These are phyloP conservation scores for Teunomyces aglyptinius DNA, from an alignment of 805 yeast genomes.

Conservation along the genomic window DNA sequence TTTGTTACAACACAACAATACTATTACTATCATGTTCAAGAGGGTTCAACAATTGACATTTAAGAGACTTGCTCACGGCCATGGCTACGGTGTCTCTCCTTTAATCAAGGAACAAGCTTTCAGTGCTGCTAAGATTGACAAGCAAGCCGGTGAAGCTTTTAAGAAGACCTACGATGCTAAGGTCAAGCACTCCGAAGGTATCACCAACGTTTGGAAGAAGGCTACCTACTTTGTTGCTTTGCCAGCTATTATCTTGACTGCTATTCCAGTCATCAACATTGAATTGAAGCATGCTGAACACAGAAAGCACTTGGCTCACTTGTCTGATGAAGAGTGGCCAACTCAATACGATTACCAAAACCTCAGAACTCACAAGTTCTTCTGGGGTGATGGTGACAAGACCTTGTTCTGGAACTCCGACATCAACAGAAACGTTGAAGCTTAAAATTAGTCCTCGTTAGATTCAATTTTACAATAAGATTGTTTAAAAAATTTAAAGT, in stretches of 20 bases:
- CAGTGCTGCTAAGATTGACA: slow-evolving; percentile 38
- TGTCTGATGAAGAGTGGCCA: slow-evolving; percentile 92
- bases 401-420: slow-evolving; percentile 95
- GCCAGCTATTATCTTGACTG: slow-evolving; percentile 76
- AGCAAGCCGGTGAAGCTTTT: slow-evolving; percentile 72
- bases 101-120: slow-evolving; percentile 39
- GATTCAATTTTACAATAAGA: background rate
- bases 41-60: slow-evolving; percentile 35
- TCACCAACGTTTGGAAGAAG: slow-evolving; percentile 82
- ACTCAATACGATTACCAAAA: slow-evolving; percentile 87
- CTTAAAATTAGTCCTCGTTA: slow-evolving; percentile 10
- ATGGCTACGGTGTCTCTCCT: slow-evolving; percentile 42
- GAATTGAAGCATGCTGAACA: slow-evolving; percentile 91
- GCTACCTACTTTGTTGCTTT: slow-evolving; percentile 75
- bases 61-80: slow-evolving; percentile 42
- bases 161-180: slow-evolving; percentile 59
- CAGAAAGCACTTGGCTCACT: slow-evolving; percentile 69
- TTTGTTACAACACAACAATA: slow-evolving; percentile 4
- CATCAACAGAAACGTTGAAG: slow-evolving; percentile 79
- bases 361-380: slow-evolving; percentile 81
- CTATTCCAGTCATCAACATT: slow-evolving; percentile 74
- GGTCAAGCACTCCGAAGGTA: slow-evolving; percentile 73
- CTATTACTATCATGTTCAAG: slow-evolving; percentile 31
- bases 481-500: background rate
- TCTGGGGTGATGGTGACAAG: slow-evolving; percentile 99